Evolutionary conservation across 192 early-diverging fungal species (phyloP).

Genomic region (Coemansia sp.): DNA sequence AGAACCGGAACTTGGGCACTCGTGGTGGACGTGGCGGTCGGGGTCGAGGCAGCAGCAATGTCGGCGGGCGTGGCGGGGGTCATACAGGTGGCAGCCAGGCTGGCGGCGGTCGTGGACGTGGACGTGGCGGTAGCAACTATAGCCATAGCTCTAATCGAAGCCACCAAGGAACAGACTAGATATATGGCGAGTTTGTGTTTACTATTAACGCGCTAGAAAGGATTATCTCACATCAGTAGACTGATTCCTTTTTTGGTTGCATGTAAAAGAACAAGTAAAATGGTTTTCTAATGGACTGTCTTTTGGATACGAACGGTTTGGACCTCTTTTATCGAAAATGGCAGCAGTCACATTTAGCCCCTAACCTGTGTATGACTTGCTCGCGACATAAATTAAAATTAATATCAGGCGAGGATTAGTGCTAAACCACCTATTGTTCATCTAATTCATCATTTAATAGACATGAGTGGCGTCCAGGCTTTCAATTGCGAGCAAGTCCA

Average conservation of each 20-base stretch:
- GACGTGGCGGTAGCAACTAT: constrained; percentile 20
- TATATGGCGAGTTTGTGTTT: background rate
- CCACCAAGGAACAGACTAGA: constrained; percentile 21
- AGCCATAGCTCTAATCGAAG: constrained; percentile 11
- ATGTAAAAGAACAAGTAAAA: constrained; percentile 8
- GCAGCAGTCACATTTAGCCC: background rate
- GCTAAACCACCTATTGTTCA: too few relatives aligned
- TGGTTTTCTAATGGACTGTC: background rate
- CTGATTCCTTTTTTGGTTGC: constrained; percentile 1
- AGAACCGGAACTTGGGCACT: constrained; percentile 51
- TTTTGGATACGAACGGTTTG: background rate
- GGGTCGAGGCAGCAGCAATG: constrained; percentile 53
- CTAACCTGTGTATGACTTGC: background rate
- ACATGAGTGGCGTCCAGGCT: constrained; percentile 15
- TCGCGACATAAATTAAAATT: background rate
- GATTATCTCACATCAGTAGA: background rate
- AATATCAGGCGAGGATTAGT: background rate
- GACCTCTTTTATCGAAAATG: background rate
- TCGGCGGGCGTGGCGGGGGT: constrained; percentile 52
- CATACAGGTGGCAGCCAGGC: background rate
- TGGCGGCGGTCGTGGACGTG: constrained; percentile 44
- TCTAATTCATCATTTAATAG: background rate
- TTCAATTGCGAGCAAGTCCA: constrained; percentile 34
- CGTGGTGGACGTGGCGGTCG: constrained; percentile 54
- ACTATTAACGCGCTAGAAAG: background rate